These are phyloP conservation scores for Penicillium occitanis DNA, from an alignment of 2,329 filamentous ascomycete species.

Conservation along the genomic window DNA sequence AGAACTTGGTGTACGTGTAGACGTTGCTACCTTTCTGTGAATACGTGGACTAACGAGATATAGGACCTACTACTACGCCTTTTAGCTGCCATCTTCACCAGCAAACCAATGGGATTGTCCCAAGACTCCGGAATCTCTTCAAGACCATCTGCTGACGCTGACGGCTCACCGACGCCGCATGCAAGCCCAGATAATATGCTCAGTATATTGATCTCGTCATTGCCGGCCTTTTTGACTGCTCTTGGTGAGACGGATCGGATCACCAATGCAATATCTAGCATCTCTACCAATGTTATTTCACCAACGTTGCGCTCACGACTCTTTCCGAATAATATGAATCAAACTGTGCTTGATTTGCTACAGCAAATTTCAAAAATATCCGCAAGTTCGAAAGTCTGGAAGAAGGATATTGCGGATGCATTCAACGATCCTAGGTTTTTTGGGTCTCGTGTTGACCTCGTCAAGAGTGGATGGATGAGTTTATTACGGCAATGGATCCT, in stretches of 20 bases:
- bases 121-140: conserved; percentile 53
- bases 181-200: conserved; percentile 72
- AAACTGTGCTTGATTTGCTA: conserved; percentile 68
- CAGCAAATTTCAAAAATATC: conserved; percentile 74
- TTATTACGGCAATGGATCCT: conserved; percentile 81
- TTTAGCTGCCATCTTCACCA: conserved; percentile 91
- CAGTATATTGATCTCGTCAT: conserved; percentile 72
- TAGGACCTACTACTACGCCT: conserved; percentile 87
- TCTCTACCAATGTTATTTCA: conserved; percentile 78
- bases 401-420: conserved; percentile 85
- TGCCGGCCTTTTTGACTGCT: conserved; percentile 78
- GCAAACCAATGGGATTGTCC: conserved; percentile 71
- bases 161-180: conserved; percentile 36
- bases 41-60: conserved; percentile 24
- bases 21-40: conserved; percentile 55
- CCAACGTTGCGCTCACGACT: conserved; percentile 79
- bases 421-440: conserved; percentile 92
- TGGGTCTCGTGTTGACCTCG: conserved; percentile 62
- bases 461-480: conserved; percentile 75
- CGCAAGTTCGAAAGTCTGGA: conserved; percentile 84
- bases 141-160: conserved; percentile 44
- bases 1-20: conserved; percentile 72
- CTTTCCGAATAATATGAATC: conserved; percentile 82
- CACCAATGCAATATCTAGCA: conserved; percentile 70
- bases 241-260: conserved; percentile 84